A percentile compares a stretch with the other conserved stretches of the same genome.
Evolutionary conservation across 2,329 filamentous ascomycete species (phyloP).

Genomic region (Microcyclospora tardicrescens): DNA sequence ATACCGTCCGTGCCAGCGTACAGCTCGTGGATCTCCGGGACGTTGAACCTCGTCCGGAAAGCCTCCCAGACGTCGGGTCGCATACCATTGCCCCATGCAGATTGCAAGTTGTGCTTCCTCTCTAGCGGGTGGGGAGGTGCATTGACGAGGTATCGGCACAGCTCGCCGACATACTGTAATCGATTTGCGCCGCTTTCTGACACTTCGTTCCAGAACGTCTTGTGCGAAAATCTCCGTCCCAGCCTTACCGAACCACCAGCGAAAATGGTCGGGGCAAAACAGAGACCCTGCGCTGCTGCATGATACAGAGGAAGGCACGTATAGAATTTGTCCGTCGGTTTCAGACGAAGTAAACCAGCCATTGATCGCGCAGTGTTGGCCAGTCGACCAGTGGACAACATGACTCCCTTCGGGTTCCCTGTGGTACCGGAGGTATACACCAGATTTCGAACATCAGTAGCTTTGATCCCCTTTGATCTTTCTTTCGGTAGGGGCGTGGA

Average conservation of each 20-base stretch:
- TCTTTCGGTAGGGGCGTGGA: slow-evolving; percentile 13
- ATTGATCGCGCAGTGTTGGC: slow-evolving; percentile 45
- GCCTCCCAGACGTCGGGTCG: slow-evolving; percentile 61
- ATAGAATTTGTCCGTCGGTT: slow-evolving; percentile 40
- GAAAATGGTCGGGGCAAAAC: slow-evolving; percentile 37
- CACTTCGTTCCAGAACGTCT: slow-evolving; percentile 64
- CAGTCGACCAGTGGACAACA: slow-evolving; percentile 12
- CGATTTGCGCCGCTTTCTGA: slow-evolving; percentile 54
- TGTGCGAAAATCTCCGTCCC: slow-evolving; percentile 67
- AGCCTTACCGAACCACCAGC: slow-evolving; percentile 55
- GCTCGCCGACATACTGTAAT: slow-evolving; percentile 79
- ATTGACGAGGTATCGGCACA: slow-evolving; percentile 65
- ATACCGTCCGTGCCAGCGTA: slow-evolving; percentile 24
- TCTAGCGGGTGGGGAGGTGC: slow-evolving; percentile 54
- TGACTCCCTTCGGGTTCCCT: slow-evolving; percentile 18
- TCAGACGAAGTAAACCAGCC: slow-evolving; percentile 44
- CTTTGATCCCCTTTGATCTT: slow-evolving; percentile 6
- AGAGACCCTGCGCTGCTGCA: slow-evolving; percentile 57
- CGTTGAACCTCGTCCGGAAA: slow-evolving; percentile 56
- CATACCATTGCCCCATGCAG: slow-evolving; percentile 71
- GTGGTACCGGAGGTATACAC: slow-evolving; percentile 62
- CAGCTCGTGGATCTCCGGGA: slow-evolving; percentile 22
- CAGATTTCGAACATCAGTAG: slow-evolving; percentile 48
- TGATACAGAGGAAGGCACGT: slow-evolving; percentile 74
- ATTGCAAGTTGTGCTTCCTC: slow-evolving; percentile 53